Evolutionary conservation across 257 asterid species (phyloP).

Genomic region (Solanum virginianum): DNA sequence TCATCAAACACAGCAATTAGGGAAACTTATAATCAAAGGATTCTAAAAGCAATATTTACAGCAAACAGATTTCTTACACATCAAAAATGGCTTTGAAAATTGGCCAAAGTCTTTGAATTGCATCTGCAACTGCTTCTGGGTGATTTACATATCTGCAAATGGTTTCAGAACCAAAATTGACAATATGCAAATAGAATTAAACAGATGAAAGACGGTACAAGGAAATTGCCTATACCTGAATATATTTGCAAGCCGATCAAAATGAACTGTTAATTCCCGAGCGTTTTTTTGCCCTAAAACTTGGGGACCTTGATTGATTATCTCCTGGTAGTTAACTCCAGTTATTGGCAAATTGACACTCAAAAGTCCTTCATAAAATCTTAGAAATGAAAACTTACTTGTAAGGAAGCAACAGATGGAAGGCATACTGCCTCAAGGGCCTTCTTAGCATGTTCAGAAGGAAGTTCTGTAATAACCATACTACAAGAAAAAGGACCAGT

Average conservation of each 20-base stretch:
- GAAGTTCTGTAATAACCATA: constrained; percentile 88
- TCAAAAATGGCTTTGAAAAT: constrained; percentile 92
- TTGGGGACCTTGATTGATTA: constrained; percentile 73
- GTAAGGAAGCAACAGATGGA: constrained; percentile 73
- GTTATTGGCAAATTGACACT: constrained; percentile 10
- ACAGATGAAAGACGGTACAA: constrained; percentile 2
- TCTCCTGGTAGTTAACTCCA: constrained; percentile 53
- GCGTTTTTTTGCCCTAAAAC: constrained; percentile 76
- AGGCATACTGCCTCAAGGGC: constrained; percentile 83
- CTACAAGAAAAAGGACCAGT: constrained; percentile 35
- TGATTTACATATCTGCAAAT: constrained; percentile 78
- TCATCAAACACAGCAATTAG: not conserved
- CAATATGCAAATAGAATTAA: not conserved
- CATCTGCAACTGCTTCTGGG: constrained; percentile 98
- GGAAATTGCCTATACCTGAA: constrained; percentile 47
- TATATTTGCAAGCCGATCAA: constrained; percentile 86
- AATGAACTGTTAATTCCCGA: constrained; percentile 91
- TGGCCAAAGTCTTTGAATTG: constrained; percentile 95
- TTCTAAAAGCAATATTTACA: not conserved
- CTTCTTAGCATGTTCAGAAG: constrained; percentile 86
- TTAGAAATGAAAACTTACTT: constrained; percentile 37
- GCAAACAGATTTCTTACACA: constrained; percentile 35
- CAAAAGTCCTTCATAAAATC: constrained; percentile 1
- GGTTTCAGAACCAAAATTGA: constrained; percentile 7
- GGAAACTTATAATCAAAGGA: not conserved